Base-by-base conservation (phyloP, 257 asterid species). In the Phtheirospermum japonicum region DNA sequence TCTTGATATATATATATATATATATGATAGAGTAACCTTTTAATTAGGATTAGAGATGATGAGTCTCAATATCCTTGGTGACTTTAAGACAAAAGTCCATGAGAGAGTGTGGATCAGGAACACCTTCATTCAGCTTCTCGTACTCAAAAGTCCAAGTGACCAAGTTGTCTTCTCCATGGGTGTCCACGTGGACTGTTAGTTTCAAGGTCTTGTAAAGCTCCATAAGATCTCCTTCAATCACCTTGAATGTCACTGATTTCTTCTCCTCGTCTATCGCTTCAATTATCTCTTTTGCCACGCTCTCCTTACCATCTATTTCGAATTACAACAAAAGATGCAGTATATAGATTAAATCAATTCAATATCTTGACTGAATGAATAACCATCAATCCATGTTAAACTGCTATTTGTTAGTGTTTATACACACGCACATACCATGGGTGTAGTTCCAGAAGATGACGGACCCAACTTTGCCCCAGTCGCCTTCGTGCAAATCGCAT, bases 71-170 rank as follows among this genome's bases (percentile, higher is more conserved):
- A 45, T 64, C 75, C 34, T 72, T 65, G 5, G 71, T 69, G 61
- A 72, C 37, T 28, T 34, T 11, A 20, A 65, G 57, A 6, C 49
- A 40, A 5, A 73, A 51, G 7, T 32, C 64, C 71, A 76, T 39
- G 2, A 79, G 26, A 1, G 76, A 18, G 20, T 75, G 64, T 14
- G 83, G 82, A 8, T 77, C 80, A 0, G 82, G 83, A 9, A 63
- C 43, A 32, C 66, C 65, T 36, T 65, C 79, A 0, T 50, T 66
- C 58, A 57, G 31, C 50, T 77, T 80, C 75, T 77, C 85, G 33
- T 80, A 80, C n/a, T 74, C 73, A 2, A 72, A 28, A 2, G 80
- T 77, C 77, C 83, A 80, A 0, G 79, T 80, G 0, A 70, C 75
- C 16, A 77, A 11, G 49, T 67, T 74, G 40, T 66, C 60, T 0